These are phyloP conservation scores for Cladosporium sp. DNA, from an alignment of 2,329 filamentous ascomycete genomes.

Conservation along the genomic window DNA sequence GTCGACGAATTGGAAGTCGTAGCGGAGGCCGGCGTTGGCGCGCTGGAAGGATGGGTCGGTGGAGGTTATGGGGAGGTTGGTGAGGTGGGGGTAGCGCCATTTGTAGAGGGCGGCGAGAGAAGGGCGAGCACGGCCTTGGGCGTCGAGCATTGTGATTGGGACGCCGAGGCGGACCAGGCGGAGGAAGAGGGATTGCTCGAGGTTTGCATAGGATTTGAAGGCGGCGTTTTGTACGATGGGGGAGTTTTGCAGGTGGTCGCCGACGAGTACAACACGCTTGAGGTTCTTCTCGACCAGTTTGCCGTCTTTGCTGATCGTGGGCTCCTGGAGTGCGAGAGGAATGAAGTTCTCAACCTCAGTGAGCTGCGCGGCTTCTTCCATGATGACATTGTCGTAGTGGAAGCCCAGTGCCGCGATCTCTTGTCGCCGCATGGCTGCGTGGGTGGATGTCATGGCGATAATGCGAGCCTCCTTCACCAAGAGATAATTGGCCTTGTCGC, in stretches of 20 bases:
- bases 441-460: conserved; percentile 97
- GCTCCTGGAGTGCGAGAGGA: conserved; percentile 84
- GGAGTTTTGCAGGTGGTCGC: conserved; percentile 95
- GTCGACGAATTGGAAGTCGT: conserved; percentile 96
- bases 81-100: conserved; percentile 85
- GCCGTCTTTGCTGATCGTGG: conserved; percentile 25
- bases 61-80: conserved; percentile 75
- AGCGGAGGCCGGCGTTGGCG: conserved; percentile 89
- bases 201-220: conserved; percentile 91
- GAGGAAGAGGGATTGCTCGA: conserved; percentile 94
- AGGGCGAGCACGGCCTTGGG: conserved; percentile 87
- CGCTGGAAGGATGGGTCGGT: conserved; percentile 69
- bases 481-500: conserved; percentile 94
- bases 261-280: conserved; percentile 87
- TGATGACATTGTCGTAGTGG: conserved; percentile 94
- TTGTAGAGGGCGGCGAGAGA: conserved; percentile 87
- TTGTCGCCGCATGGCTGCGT: conserved; percentile 89
- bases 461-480: conserved; percentile 95
- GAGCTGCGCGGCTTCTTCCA: conserved; percentile 98
- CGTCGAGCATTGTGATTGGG: conserved; percentile 85
- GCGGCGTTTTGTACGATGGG: conserved; percentile 93
- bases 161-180: conserved; percentile 88
- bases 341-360: conserved; percentile 98
- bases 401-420: conserved; percentile 93
- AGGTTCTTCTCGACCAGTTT: conserved; percentile 66